Percentiles rank a stretch among this genome's conserved stretches.
Evolutionary conservation across 2,329 filamentous ascomycete genomes (phyloP).

Genomic region (Fusarium burgessii): DNA sequence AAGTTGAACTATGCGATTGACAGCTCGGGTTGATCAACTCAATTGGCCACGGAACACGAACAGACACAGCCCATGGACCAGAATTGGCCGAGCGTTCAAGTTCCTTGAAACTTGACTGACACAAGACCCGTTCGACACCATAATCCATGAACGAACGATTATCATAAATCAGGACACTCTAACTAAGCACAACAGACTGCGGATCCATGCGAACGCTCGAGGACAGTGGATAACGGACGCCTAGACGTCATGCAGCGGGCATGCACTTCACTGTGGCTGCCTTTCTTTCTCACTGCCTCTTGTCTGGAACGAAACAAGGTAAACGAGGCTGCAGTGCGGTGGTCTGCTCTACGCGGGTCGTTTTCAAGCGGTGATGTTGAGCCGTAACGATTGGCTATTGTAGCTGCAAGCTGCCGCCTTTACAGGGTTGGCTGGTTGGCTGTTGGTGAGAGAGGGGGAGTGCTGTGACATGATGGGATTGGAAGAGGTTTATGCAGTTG

Average conservation of each 20-base stretch:
- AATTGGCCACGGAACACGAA: slow-evolving; percentile 30
- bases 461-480: slow-evolving; percentile 25
- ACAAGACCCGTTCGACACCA: slow-evolving; percentile 12
- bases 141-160: slow-evolving; percentile 6
- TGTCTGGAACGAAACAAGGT: slow-evolving; percentile 14
- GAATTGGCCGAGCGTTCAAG: slow-evolving; percentile 12
- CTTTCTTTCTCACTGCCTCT: slow-evolving; percentile 19
- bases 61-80: not conserved
- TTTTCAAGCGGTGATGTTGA: slow-evolving; percentile 24
- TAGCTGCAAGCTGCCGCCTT: slow-evolving; percentile 28
- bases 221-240: slow-evolving; percentile 6
- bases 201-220: slow-evolving; percentile 19
- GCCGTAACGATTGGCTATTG: slow-evolving; percentile 28
- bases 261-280: slow-evolving; percentile 26
- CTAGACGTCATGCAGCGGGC: slow-evolving; percentile 28
- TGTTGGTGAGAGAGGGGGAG: slow-evolving; percentile 19
- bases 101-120: slow-evolving; percentile 32
- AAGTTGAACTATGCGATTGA: not conserved
- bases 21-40: not conserved
- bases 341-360: slow-evolving; percentile 11
- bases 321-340: slow-evolving; percentile 41
- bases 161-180: slow-evolving; percentile 12
- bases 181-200: slow-evolving; percentile 24
- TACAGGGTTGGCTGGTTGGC: slow-evolving; percentile 21
- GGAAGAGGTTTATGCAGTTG: slow-evolving; percentile 16